Conservation (phyloP, 1,284 basidiomycete species). For the Melampsora larici-populina region DNA sequence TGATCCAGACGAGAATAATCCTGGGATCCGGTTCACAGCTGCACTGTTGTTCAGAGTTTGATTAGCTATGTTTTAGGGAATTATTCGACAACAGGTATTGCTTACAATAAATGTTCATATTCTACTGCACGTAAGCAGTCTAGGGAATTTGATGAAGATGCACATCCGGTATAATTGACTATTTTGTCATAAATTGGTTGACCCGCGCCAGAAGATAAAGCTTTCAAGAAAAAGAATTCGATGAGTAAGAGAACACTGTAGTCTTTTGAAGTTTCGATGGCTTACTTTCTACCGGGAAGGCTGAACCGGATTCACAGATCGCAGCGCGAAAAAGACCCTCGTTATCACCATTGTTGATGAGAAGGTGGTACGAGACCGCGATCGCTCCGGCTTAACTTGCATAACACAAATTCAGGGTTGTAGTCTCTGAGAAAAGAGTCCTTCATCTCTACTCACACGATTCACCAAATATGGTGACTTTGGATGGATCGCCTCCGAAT, state of each 20-base stretch:
- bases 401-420: no score
- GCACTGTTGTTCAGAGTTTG: no score
- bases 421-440: neutral
- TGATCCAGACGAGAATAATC: no score
- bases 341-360: slow-evolving; percentile 21
- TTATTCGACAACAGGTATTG: no score
- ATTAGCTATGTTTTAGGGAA: no score
- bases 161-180: slow-evolving; percentile 7
- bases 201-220: slow-evolving; percentile 35
- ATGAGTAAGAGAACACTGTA: no score
- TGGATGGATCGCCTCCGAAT: slow-evolving; percentile 53
- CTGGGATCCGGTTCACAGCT: no score
- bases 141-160: slow-evolving; percentile 1
- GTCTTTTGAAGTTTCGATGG: neutral
- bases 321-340: slow-evolving; percentile 34
- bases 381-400: slow-evolving; percentile 25
- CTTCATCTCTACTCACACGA: neutral
- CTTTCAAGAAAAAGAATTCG: neutral
- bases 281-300: slow-evolving; percentile 28
- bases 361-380: slow-evolving; percentile 32
- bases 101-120: slow-evolving; percentile 20
- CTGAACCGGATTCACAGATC: slow-evolving; percentile 25
- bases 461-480: slow-evolving; percentile 51
- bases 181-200: slow-evolving; percentile 26
- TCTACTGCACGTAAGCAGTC: slow-evolving; percentile 21